phyloP scores from a whole-genome alignment of 2,329 filamentous ascomycete genomes.

The Sordariomycetes sp. region DNA sequence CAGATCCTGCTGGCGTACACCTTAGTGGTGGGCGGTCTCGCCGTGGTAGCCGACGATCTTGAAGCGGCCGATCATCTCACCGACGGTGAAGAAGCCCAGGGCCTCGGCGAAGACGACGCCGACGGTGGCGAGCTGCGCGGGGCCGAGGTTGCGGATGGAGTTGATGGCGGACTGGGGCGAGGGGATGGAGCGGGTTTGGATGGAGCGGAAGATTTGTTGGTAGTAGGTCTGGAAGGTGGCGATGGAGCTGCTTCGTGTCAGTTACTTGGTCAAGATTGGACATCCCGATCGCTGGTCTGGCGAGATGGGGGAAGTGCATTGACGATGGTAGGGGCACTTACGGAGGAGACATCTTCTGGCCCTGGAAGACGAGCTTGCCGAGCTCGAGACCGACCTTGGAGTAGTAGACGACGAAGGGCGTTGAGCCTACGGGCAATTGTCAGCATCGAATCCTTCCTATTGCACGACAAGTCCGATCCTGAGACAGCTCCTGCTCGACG shows the following conservation, averaged over 20 bases:
- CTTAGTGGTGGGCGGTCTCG: constrained; percentile 51
- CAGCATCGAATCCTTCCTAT: not conserved
- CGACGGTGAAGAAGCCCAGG: constrained; percentile 94
- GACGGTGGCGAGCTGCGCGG: constrained; percentile 59
- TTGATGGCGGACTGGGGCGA: constrained; percentile 47
- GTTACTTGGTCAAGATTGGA: not conserved
- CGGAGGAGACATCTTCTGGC: constrained; percentile 91
- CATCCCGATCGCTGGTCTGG: not conserved
- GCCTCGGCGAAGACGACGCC: constrained; percentile 79
- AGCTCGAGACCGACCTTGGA: constrained; percentile 81
- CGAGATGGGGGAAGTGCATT: not conserved
- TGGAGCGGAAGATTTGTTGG: constrained; percentile 60
- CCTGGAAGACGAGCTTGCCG: constrained; percentile 75
- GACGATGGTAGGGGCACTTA: constrained; percentile 45
- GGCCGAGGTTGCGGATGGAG: constrained; percentile 59
- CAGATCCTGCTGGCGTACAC: constrained; percentile 7
- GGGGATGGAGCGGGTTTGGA: constrained; percentile 55
- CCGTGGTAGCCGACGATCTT: constrained; percentile 92
- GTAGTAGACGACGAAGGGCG: constrained; percentile 87
- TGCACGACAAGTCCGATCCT: too few species aligned
- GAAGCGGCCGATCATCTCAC: constrained; percentile 91
- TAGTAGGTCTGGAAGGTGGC: constrained; percentile 82
- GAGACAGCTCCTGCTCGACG: too few species aligned
- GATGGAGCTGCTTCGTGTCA: constrained; percentile 46
- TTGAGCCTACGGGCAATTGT: constrained; percentile 36